Evolutionary conservation across 202 grass and related monocot genomes (phyloP).

Genomic region (Schoenoplectus triqueter): DNA sequence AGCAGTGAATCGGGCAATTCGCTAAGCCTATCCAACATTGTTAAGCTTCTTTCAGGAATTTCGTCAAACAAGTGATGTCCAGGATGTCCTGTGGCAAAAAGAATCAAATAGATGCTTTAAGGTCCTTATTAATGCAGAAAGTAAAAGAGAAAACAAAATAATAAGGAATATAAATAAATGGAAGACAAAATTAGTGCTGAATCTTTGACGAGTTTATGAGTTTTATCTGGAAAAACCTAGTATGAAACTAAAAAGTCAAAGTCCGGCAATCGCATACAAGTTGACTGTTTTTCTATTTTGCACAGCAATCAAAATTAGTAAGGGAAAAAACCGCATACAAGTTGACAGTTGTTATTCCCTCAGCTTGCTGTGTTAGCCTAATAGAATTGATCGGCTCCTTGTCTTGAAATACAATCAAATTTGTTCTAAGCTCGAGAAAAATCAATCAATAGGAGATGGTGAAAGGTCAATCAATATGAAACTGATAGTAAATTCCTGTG

Average conservation of each 20-base stretch:
- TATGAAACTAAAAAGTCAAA: not conserved
- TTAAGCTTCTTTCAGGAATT: not conserved
- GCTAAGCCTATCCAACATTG: not conserved
- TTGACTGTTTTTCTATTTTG: not conserved
- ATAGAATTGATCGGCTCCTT: not conserved
- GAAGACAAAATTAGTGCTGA: not conserved
- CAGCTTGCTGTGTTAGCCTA: not conserved
- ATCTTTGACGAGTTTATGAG: not conserved
- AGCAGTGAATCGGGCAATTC: conserved; percentile 28
- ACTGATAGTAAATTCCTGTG: not conserved
- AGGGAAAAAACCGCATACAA: not conserved
- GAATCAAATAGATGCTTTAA: not conserved
- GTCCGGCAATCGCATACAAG: not conserved
- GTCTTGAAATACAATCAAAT: not conserved
- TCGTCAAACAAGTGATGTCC: not conserved
- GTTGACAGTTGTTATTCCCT: no score
- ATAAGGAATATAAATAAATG: not conserved
- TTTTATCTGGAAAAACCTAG: conserved; percentile 20
- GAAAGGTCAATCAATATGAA: not conserved
- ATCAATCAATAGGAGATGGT: not conserved
- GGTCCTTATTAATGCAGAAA: conserved; percentile 5
- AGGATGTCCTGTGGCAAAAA: not conserved
- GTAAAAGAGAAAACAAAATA: not conserved
- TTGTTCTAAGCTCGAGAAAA: not conserved
- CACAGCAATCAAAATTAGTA: not conserved